These are phyloP conservation scores for Neoboletus subvelutipes DNA, from an alignment of 768 basidiomycete species.

Conservation along the genomic window DNA sequence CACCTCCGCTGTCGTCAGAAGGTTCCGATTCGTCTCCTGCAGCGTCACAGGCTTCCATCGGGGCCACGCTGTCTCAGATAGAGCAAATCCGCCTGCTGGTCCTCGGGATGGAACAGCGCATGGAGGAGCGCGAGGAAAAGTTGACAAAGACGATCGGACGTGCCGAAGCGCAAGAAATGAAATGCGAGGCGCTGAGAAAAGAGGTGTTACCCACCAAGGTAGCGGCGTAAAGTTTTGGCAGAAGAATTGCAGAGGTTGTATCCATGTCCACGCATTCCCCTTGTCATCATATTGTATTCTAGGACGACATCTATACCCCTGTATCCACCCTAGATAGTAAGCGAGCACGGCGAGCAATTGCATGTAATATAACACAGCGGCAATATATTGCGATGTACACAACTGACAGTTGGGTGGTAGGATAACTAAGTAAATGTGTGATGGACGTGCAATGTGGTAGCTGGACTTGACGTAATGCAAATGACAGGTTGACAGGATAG, in stretches of 20 bases:
- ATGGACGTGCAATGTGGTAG: constrained; percentile 23
- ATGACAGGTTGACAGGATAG: constrained; percentile 20
- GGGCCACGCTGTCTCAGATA: constrained; percentile 55
- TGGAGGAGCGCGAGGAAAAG: constrained; percentile 62
- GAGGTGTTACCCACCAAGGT: constrained; percentile 33
- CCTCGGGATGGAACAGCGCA: constrained; percentile 73
- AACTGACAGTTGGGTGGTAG: constrained; percentile 31
- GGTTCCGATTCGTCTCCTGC: constrained; percentile 8
- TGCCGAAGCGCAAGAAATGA: constrained; percentile 56
- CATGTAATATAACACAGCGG: constrained; percentile 18
- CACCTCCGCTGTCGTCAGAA: constrained; percentile 20
- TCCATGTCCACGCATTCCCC: constrained; percentile 13
- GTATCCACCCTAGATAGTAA: constrained; percentile 3
- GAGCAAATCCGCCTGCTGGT: constrained; percentile 69
- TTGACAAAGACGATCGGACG: constrained; percentile 56
- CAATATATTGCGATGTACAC: constrained; percentile 30
- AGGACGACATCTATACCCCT: constrained; percentile 17
- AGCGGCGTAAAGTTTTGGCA: constrained; percentile 4
- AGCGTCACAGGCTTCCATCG: constrained; percentile 29
- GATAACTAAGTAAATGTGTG: constrained; percentile 18
- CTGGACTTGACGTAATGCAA: constrained; percentile 28
- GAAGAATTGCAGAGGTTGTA: not conserved
- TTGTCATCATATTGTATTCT: no score
- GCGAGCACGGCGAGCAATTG: not conserved
- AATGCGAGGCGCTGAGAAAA: constrained; percentile 50